Base-by-base conservation (phyloP, 2,329 filamentous ascomycete genomes). In the Xylariaceae sp. region DNA sequence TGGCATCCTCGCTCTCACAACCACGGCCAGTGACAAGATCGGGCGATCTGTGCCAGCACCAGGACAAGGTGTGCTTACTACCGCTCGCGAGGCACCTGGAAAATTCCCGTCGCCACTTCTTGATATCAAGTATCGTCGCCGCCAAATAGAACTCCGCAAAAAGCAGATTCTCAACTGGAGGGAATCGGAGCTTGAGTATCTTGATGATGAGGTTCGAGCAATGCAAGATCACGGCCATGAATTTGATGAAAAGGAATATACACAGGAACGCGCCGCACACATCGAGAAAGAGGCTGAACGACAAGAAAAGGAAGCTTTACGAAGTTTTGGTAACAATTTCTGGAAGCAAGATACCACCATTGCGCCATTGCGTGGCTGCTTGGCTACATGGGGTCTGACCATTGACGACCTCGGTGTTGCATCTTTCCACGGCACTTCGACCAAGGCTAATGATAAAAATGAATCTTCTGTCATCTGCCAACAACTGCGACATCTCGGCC, bases 391-490 rank as follows among this genome's bases (percentile, higher is more conserved):
- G 93, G 93, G 92, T 65, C 85, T 98, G 45, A 97, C 93, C 11
- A 88, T 98, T 55, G 93, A 98, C 63, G 93, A 98, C 61, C 82
- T 98, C 27, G 86, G 79, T 58, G 90, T 98, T 53, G 92, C 93
- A 14, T 97, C 93, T 12, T 97, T 97, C 88, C 93, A 98, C 75
- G 93, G 93, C 62, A 98, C 93, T 33, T 97, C 93, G 1, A 98
- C 93, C 55, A 90, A 95, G 65, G 93, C 93, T 58, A 98, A 98
- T 69, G 93, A 98, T 76, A 97, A 97, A 84, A 98, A 98, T 71
- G 93, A 98, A 69, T 97, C 93, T 16, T 91, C 91, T 43, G 93
- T 96, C 63, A 86, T 98, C 60, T 96, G 92, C 76, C 83, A 96
- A 68, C 94, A 98, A 72, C 82, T 98, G 69, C 84, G 85, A 59